Evolutionary conservation across 139 green algal species (phyloP).

Genomic region (Marvania coccoides): DNA sequence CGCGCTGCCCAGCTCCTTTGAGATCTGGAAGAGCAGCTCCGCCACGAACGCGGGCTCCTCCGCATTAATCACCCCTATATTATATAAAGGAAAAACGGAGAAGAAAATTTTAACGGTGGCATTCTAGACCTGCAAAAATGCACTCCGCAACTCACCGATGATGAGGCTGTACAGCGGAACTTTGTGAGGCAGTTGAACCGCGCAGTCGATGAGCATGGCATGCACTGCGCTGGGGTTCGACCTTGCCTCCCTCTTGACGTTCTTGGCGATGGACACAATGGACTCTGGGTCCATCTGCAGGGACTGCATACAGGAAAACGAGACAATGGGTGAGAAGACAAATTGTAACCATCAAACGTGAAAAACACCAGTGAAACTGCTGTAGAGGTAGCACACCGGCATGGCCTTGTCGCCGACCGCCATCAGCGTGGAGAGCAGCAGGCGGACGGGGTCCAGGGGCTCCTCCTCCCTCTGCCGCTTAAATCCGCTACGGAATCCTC

Average conservation of each 20-base stretch:
- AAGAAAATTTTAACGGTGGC: background rate
- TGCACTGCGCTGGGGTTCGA: conserved; percentile 9
- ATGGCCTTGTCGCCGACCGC: conserved; percentile 16
- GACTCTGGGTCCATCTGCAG: conserved; percentile 5
- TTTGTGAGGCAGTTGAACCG: conserved; percentile 60
- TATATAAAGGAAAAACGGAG: no score
- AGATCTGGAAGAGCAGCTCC: conserved; percentile 10
- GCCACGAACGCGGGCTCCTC: conserved; percentile 35
- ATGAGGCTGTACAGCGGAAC: conserved; percentile 64
- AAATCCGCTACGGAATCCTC: background rate
- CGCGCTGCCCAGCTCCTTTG: conserved; percentile 12
- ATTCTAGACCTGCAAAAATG: no score
- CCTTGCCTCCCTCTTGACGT: conserved; percentile 10
- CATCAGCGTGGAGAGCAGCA: conserved; percentile 13
- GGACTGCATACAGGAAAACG: background rate
- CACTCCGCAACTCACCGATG: conserved; percentile 37
- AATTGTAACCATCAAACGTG: no score
- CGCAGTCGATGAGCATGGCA: conserved; percentile 52
- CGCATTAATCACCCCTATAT: conserved; percentile 38
- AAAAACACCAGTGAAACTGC: no score
- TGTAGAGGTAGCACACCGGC: conserved; percentile 3
- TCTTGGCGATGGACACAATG: background rate
- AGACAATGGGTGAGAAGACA: background rate
- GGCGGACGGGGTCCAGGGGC: background rate
- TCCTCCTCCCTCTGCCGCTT: conserved; percentile 21